These are phyloP conservation scores for Lomentospora prolificans DNA, from an alignment of 2,329 filamentous ascomycete genomes.

Conservation along the genomic window DNA sequence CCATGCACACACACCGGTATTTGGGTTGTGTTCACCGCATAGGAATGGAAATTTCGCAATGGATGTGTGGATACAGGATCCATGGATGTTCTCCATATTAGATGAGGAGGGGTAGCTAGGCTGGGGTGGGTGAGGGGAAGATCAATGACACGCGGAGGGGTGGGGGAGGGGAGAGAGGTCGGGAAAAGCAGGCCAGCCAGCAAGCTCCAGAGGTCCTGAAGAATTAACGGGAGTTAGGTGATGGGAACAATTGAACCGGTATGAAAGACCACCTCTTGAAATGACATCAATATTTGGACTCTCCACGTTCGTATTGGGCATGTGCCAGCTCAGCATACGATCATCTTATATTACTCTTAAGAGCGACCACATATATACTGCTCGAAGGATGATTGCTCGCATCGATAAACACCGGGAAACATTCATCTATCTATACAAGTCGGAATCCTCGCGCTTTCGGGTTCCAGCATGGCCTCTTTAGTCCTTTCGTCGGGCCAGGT, in stretches of 20 bases:
- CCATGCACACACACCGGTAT: neutral
- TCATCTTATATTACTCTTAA: neutral
- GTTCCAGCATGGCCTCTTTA: too few species aligned
- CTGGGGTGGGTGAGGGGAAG: neutral
- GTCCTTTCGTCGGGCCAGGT: too few species aligned
- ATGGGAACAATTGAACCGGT: neutral
- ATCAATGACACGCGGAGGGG: neutral
- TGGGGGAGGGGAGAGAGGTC: neutral
- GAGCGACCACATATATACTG: neutral
- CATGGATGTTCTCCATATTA: neutral
- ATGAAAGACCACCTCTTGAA: too few species aligned
- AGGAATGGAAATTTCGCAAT: too few species aligned
- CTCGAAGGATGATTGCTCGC: too few species aligned
- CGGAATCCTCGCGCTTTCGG: too few species aligned
- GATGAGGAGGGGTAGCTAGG: neutral
- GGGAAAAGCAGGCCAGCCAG: neutral
- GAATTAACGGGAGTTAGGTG: neutral
- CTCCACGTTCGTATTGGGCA: too few species aligned
- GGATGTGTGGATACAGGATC: too few species aligned
- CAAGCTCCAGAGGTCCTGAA: too few species aligned
- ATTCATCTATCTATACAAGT: too few species aligned
- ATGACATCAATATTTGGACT: neutral
- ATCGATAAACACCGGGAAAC: too few species aligned
- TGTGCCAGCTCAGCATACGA: neutral
- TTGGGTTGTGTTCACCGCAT: neutral